These are phyloP conservation scores for Myochromella boudieri DNA, from an alignment of 768 basidiomycete genomes.

Conservation along the genomic window DNA sequence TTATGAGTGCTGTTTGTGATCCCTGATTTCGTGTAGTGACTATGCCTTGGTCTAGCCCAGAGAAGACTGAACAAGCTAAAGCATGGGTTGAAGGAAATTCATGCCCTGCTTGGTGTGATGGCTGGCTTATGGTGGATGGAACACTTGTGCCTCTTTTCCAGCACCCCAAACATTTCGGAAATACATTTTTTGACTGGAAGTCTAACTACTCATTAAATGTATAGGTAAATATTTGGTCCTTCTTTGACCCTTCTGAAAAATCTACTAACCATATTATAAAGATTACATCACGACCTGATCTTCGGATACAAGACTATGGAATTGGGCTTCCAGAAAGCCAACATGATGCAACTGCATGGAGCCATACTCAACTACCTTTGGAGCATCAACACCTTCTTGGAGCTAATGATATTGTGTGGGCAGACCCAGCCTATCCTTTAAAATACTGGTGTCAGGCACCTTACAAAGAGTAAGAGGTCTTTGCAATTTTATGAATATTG, in stretches of 20 bases:
- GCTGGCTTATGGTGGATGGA: slow-evolving; percentile 38
- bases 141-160: slow-evolving; percentile 32
- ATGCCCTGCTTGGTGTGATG: slow-evolving; percentile 33
- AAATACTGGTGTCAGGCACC: slow-evolving; percentile 20
- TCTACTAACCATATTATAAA: background rate
- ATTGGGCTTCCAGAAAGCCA: slow-evolving; percentile 30
- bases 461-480: slow-evolving; percentile 22
- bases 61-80: slow-evolving; percentile 35
- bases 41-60: slow-evolving; percentile 26
- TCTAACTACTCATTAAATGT: slow-evolving; percentile 34
- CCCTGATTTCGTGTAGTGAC: slow-evolving; percentile 21
- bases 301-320: slow-evolving; percentile 27
- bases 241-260: background rate
- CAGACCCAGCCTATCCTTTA: slow-evolving; percentile 30
- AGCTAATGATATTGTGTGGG: slow-evolving; percentile 27
- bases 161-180: slow-evolving; percentile 30
- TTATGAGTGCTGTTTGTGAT: slow-evolving; percentile 25
- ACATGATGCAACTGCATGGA: slow-evolving; percentile 32
- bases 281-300: slow-evolving; percentile 18
- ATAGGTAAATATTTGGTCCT: slow-evolving; percentile 13
- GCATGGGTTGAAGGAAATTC: slow-evolving; percentile 33
- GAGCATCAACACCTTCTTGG: slow-evolving; percentile 19
- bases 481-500: background rate
- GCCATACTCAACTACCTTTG: slow-evolving; percentile 22
- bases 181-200: slow-evolving; percentile 37